phyloP scores from a whole-genome alignment of 495 filamentous ascomycete species.

The Penicillium psychrofluorescens region DNA sequence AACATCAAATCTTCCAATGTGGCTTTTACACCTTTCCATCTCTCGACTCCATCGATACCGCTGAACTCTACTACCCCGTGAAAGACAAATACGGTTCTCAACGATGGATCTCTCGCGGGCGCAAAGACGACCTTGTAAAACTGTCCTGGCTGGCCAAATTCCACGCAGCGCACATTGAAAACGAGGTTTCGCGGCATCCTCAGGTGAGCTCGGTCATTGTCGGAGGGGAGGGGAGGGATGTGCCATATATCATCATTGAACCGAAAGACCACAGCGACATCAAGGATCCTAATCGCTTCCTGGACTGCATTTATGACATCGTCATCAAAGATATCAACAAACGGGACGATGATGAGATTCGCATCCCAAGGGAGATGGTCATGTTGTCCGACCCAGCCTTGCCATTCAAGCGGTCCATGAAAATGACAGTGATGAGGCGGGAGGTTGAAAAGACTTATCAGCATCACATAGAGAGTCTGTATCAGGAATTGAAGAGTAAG shows the following conservation, averaged over 20 bases:
- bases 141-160: conserved; percentile 1
- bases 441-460: background rate
- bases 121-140: background rate
- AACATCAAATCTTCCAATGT: background rate
- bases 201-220: background rate
- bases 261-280: background rate
- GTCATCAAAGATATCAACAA: background rate
- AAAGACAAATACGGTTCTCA: background rate
- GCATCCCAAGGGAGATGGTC: background rate
- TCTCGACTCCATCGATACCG: background rate
- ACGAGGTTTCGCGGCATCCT: background rate
- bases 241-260: conserved; percentile 1
- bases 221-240: background rate
- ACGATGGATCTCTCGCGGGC: background rate
- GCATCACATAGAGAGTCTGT: background rate
- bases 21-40: background rate
- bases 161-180: background rate
- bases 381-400: background rate
- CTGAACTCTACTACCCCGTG: background rate
- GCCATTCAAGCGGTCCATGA: background rate
- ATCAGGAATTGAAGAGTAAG: background rate
- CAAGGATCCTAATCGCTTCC: background rate
- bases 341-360: background rate
- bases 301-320: background rate
- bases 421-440: background rate